phyloP scores from a whole-genome alignment of 148 eudicot genomes.

The Spergularia bocconei region DNA sequence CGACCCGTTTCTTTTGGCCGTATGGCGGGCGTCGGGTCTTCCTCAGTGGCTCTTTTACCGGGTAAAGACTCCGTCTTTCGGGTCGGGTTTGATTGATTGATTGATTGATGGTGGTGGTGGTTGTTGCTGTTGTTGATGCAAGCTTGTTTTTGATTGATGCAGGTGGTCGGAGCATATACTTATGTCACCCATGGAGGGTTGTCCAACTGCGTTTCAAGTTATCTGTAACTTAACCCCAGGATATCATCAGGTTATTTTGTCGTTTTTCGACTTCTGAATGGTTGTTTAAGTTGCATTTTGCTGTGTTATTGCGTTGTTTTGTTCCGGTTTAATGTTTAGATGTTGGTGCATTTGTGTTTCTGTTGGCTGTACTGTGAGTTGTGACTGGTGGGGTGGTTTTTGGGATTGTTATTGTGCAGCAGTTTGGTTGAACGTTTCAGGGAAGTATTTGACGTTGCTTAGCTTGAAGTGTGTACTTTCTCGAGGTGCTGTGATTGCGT shows the following conservation, averaged over 20 bases:
- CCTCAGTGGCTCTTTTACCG: constrained; percentile 46
- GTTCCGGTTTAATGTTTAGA: too few relatives aligned
- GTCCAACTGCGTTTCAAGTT: constrained; percentile 61
- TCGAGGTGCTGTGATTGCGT: not conserved
- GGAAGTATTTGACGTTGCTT: not conserved
- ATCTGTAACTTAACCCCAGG: constrained; percentile 61
- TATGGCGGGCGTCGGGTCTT: constrained; percentile 47
- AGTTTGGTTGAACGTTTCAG: not conserved
- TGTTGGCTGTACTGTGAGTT: too few relatives aligned
- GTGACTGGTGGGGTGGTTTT: not conserved
- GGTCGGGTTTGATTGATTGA: not conserved
- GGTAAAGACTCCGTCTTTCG: constrained; percentile 29
- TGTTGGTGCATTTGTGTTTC: too few relatives aligned
- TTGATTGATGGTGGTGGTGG: not conserved
- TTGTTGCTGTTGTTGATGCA: not conserved
- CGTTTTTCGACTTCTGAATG: not conserved
- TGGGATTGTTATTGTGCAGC: not conserved
- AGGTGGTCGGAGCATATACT: constrained; percentile 59
- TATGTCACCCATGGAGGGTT: constrained; percentile 76
- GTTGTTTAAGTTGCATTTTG: not conserved
- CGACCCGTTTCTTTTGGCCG: constrained; percentile 32
- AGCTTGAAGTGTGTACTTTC: constrained; percentile 2
- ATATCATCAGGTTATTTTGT: constrained; percentile 48
- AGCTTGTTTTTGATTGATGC: constrained; percentile 17
- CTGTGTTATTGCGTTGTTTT: too few relatives aligned